phyloP scores from a whole-genome alignment of 345 rosid species.

The Melastoma malabathricum region DNA sequence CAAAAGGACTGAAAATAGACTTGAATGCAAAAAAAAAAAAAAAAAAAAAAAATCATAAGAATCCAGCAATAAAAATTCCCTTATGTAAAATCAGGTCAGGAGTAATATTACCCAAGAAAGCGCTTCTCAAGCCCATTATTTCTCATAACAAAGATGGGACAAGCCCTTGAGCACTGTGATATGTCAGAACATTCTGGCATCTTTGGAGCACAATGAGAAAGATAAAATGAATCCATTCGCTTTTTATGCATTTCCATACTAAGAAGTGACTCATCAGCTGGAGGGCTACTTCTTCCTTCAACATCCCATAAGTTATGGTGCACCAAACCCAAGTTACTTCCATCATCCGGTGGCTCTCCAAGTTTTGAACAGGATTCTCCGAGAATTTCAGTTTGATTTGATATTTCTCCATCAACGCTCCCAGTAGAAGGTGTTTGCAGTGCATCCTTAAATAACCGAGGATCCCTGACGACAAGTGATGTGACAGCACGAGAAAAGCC shows the following conservation, averaged over 20 bases:
- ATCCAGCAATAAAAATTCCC: no score
- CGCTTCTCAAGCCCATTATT: slow-evolving; percentile 24
- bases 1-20: no score
- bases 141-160: slow-evolving; percentile 61
- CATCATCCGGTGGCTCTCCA: slow-evolving; percentile 14
- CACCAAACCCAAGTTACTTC: slow-evolving; percentile 7
- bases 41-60: no score
- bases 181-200: slow-evolving; percentile 15
- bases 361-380: slow-evolving; percentile 3
- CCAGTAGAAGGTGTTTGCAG: slow-evolving; percentile 12
- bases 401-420: slow-evolving; percentile 6
- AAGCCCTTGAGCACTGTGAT: slow-evolving; percentile 41
- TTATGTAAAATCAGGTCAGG: no score
- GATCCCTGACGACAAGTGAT: slow-evolving; percentile 43
- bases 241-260: slow-evolving; percentile 47
- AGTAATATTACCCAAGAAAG: slow-evolving; percentile 33
- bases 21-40: no score
- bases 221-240: slow-evolving; percentile 39
- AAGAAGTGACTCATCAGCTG: slow-evolving; percentile 51
- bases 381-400: slow-evolving; percentile 11
- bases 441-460: slow-evolving; percentile 25
- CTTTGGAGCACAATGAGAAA: slow-evolving; percentile 25
- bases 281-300: slow-evolving; percentile 25
- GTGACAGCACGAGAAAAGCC: slow-evolving; percentile 29
- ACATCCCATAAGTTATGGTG: slow-evolving; percentile 47